A percentile compares a stretch with the other conserved stretches of the same genome.
phyloP scores from a whole-genome alignment of 2,329 filamentous ascomycete genomes.

The Hymenoscyphus repandus region DNA sequence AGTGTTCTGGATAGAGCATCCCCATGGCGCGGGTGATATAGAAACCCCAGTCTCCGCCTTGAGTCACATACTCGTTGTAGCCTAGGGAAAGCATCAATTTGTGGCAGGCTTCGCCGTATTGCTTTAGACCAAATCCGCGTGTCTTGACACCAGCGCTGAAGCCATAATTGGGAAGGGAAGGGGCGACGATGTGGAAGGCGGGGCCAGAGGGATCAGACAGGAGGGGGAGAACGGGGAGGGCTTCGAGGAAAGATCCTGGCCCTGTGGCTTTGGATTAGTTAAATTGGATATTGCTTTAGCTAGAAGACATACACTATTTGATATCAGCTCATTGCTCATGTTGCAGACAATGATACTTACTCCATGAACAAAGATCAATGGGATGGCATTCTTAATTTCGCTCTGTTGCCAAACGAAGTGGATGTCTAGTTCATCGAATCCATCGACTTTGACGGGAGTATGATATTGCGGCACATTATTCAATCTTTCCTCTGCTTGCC shows the following conservation, averaged over 20 bases:
- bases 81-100: constrained; percentile 65
- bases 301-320: neutral
- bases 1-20: constrained; percentile 50
- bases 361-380: constrained; percentile 52
- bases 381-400: constrained; percentile 45
- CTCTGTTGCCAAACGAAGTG: constrained; percentile 59
- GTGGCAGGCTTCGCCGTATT: constrained; percentile 61
- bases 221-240: constrained; percentile 52
- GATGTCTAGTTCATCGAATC: constrained; percentile 53
- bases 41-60: constrained; percentile 70
- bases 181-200: constrained; percentile 53
- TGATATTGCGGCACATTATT: constrained; percentile 56
- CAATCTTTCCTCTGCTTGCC: constrained; percentile 49
- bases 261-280: constrained; percentile 30
- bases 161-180: constrained; percentile 50
- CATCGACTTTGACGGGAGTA: constrained; percentile 47
- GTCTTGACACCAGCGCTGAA: constrained; percentile 41
- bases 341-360: neutral
- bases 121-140: constrained; percentile 50
- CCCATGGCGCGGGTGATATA: constrained; percentile 59
- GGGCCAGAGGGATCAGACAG: constrained; percentile 35
- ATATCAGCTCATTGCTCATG: constrained; percentile 26
- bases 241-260: constrained; percentile 67
- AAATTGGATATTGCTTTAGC: neutral
- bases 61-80: constrained; percentile 55